phyloP scores from a whole-genome alignment of 805 yeast genomes.

The Starmera pachycereana region DNA sequence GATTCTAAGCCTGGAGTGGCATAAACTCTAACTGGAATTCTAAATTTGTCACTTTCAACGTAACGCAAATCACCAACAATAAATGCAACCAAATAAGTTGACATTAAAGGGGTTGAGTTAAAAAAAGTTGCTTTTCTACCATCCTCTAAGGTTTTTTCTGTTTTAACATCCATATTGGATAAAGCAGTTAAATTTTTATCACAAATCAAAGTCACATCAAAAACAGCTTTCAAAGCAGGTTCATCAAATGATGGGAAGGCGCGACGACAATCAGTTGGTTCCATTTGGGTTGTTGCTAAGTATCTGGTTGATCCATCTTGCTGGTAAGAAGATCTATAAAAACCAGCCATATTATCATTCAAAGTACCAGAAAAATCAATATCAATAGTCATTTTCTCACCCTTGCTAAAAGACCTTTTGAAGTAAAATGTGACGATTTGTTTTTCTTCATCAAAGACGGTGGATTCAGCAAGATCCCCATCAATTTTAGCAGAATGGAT shows the following conservation, averaged over 20 bases:
- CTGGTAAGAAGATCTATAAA: slow-evolving; percentile 61
- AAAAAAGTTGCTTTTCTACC: slow-evolving; percentile 46
- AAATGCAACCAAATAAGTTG: slow-evolving; percentile 79
- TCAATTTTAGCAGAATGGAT: slow-evolving; percentile 36
- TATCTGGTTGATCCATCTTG: slow-evolving; percentile 55
- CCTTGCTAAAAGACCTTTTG: slow-evolving; percentile 28
- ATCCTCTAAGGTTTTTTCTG: slow-evolving; percentile 31
- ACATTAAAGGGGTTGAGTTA: slow-evolving; percentile 73
- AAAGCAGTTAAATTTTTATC: slow-evolving; percentile 45
- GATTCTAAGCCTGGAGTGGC: slow-evolving; percentile 70
- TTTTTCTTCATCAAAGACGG: slow-evolving; percentile 35
- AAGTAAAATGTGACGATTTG: slow-evolving; percentile 60
- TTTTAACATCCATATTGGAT: slow-evolving; percentile 59
- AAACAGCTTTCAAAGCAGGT: slow-evolving; percentile 70
- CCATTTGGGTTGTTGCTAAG: slow-evolving; percentile 80
- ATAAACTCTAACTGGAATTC: slow-evolving; percentile 71
- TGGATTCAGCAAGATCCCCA: slow-evolving; percentile 25
- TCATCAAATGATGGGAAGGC: slow-evolving; percentile 86
- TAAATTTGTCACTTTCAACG: slow-evolving; percentile 54
- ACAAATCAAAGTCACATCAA: slow-evolving; percentile 53
- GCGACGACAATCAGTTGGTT: slow-evolving; percentile 77
- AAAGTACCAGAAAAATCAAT: slow-evolving; percentile 51
- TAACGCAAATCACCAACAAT: slow-evolving; percentile 72
- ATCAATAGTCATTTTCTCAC: slow-evolving; percentile 32
- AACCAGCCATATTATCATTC: slow-evolving; percentile 77